phyloP scores from a whole-genome alignment of 805 yeast genomes.

The Blastobotrys parvus region DNA sequence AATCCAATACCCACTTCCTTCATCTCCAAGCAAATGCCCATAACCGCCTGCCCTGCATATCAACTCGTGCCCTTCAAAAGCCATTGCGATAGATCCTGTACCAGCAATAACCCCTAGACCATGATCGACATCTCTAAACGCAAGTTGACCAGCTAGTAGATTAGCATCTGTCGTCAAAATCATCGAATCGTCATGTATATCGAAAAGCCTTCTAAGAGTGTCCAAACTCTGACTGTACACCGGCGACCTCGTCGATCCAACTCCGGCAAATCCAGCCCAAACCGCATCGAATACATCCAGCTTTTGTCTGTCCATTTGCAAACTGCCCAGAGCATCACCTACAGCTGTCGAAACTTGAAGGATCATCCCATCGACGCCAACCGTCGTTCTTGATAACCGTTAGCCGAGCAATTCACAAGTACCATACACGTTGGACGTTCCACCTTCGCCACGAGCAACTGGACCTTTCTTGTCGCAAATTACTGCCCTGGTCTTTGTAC shows the following conservation, averaged over 20 bases:
- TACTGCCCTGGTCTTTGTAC: constrained; percentile 19
- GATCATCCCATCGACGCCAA: constrained; percentile 1
- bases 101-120: constrained; percentile 18
- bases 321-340: not conserved
- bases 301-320: not conserved
- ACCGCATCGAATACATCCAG: constrained; percentile 1
- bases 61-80: constrained; percentile 5
- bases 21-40: constrained; percentile 21
- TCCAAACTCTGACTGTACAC: not conserved
- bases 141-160: constrained; percentile 14
- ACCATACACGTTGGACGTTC: constrained; percentile 13
- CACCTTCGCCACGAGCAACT: constrained; percentile 9
- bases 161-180: constrained; percentile 16
- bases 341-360: not conserved
- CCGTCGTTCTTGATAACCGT: not conserved
- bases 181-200: constrained; percentile 1
- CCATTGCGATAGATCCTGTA: constrained; percentile 20
- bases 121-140: not conserved
- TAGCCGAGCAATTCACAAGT: not conserved
- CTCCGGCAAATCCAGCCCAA: constrained; percentile 22
- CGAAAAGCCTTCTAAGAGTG: constrained; percentile 7
- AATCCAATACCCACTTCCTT: constrained; percentile 20
- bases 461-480: constrained; percentile 11
- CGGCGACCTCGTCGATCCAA: constrained; percentile 7
- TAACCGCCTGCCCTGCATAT: constrained; percentile 19